Percentiles rank a stretch among this genome's conserved stretches.
These are phyloP conservation scores for Porodaedalea pini DNA, from an alignment of 1,284 basidiomycete genomes.

Conservation along the genomic window DNA sequence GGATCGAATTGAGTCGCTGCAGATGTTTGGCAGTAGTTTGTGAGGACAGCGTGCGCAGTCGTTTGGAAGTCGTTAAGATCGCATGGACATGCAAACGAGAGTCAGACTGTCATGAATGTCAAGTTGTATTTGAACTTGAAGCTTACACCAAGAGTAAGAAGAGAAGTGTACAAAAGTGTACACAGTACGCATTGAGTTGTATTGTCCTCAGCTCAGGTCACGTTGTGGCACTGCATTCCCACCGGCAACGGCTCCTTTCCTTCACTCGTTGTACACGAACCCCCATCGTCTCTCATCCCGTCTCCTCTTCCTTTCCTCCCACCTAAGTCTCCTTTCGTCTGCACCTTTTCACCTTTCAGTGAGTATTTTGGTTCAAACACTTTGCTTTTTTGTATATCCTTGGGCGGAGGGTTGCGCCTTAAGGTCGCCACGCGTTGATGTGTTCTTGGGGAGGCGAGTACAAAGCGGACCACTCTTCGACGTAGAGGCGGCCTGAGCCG, in stretches of 20 bases:
- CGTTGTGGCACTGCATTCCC: constrained; percentile 24
- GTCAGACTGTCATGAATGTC: not conserved
- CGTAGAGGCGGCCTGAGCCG: constrained; percentile 1
- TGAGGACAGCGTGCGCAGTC: no score
- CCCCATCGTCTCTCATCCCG: constrained; percentile 29
- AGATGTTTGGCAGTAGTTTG: no score
- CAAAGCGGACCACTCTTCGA: constrained; percentile 10
- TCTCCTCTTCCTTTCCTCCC: constrained; percentile 30
- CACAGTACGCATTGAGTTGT: not conserved
- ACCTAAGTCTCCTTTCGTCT: constrained; percentile 21
- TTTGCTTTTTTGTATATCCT: not conserved
- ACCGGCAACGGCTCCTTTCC: constrained; percentile 33
- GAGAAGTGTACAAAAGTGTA: not conserved
- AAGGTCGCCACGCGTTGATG: constrained; percentile 18
- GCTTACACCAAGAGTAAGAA: no score
- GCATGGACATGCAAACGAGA: not conserved
- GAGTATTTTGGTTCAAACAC: constrained; percentile 28
- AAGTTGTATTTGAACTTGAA: not conserved
- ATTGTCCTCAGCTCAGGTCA: not conserved
- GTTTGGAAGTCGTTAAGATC: no score
- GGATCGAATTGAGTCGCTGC: no score
- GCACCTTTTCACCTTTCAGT: constrained; percentile 23
- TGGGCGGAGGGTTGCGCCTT: constrained; percentile 17
- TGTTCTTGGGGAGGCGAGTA: constrained; percentile 3
- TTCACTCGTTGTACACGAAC: constrained; percentile 33